These are phyloP conservation scores for Nasturtium officinale DNA, from an alignment of 345 rosid genomes.

Conservation along the genomic window DNA sequence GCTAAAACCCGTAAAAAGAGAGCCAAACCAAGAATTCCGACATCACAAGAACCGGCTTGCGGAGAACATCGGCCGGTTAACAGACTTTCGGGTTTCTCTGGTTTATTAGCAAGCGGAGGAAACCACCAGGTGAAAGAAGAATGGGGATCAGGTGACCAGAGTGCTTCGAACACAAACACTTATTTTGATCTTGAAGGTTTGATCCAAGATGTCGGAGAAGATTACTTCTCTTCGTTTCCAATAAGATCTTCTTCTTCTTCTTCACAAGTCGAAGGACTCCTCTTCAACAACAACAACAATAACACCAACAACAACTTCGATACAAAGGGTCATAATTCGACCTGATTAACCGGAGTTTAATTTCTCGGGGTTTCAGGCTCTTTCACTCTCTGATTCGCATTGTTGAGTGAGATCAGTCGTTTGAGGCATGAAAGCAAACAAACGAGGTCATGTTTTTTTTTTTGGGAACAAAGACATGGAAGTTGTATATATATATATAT, in stretches of 20 bases:
- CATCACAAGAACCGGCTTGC: slow-evolving; percentile 28
- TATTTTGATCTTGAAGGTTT: slow-evolving; percentile 48
- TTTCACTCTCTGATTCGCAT: slow-evolving; percentile 13
- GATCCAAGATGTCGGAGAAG: slow-evolving; percentile 45
- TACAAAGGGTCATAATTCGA: slow-evolving; percentile 34
- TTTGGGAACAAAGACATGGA: slow-evolving; percentile 6
- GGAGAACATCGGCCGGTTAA: slow-evolving; percentile 37
- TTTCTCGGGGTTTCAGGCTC: slow-evolving; percentile 22
- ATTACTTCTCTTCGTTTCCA: slow-evolving; percentile 44
- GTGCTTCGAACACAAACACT: slow-evolving; percentile 39
- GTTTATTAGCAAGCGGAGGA: slow-evolving; percentile 38
- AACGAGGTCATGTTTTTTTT: not conserved
- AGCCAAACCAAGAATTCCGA: slow-evolving; percentile 9
- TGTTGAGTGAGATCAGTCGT: slow-evolving; percentile 14
- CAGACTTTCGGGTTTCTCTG: slow-evolving; percentile 33
- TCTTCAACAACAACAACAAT: slow-evolving; percentile 27
- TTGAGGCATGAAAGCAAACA: slow-evolving; percentile 22
- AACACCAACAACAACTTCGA: slow-evolving; percentile 17
- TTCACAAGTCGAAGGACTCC: slow-evolving; percentile 37
- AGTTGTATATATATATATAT: slow-evolving; percentile 16
- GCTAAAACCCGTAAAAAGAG: slow-evolving; percentile 36
- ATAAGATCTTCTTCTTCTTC: slow-evolving; percentile 42
- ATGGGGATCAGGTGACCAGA: slow-evolving; percentile 42
- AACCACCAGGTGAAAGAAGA: slow-evolving; percentile 42
- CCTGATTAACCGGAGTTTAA: not conserved